Conservation (phyloP, 805 yeast species). For the Wickerhamiella spandovensis region DNA sequence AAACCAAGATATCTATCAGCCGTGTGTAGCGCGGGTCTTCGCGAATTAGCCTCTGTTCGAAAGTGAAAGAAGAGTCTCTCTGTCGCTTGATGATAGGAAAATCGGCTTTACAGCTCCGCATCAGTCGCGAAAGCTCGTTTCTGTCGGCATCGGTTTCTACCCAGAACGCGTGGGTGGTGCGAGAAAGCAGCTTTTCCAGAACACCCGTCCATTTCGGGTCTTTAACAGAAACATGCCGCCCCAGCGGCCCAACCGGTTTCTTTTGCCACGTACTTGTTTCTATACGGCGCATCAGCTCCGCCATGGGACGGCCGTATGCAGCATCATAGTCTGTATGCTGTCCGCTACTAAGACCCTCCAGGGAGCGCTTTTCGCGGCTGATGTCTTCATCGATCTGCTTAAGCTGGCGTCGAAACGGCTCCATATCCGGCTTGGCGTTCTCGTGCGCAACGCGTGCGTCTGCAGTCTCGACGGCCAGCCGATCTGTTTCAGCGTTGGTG, state of each 20-base stretch:
- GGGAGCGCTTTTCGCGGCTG: constrained; percentile 16
- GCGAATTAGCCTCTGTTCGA: constrained; percentile 32
- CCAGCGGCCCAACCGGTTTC: constrained; percentile 72
- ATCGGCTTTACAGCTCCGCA: constrained; percentile 16
- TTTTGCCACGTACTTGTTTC: background rate
- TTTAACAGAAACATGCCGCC: constrained; percentile 44
- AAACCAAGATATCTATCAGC: constrained; percentile 46
- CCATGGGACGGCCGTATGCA: background rate
- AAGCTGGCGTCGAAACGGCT: background rate
- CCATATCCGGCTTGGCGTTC: constrained; percentile 12
- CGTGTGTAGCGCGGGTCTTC: constrained; percentile 28
- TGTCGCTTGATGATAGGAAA: constrained; percentile 36
- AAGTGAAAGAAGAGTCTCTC: constrained; percentile 45
- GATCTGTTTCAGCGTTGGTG: constrained; percentile 9
- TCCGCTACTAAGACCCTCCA: constrained; percentile 7
- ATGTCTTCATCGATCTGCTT: background rate
- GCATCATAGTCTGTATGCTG: background rate
- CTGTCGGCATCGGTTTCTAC: constrained; percentile 56
- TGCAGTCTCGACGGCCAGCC: constrained; percentile 8
- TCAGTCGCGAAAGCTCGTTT: constrained; percentile 15
- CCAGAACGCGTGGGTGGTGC: constrained; percentile 46
- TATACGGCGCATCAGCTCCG: background rate
- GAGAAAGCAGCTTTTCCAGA: constrained; percentile 42
- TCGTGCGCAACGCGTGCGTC: background rate
- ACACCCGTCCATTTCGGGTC: constrained; percentile 44